phyloP scores from a whole-genome alignment of 805 yeast species.

The Cyberlindnera nakhonratchasimensis region DNA sequence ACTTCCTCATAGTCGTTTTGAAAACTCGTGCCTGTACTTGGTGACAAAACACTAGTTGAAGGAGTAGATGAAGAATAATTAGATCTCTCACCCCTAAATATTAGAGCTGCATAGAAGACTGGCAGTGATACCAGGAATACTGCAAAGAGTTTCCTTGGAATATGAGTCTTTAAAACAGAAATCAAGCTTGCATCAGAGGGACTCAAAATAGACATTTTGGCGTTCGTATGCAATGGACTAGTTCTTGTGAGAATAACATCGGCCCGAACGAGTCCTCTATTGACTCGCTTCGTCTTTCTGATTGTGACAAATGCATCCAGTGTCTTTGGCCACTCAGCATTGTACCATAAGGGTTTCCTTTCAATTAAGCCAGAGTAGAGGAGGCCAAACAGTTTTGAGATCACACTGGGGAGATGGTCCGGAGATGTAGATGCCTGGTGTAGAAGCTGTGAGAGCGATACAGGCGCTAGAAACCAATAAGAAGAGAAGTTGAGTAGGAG shows the following conservation, averaged over 20 bases:
- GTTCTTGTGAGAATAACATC: constrained; percentile 9
- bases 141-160: constrained; percentile 14
- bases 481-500: not conserved
- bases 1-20: constrained; percentile 4
- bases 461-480: constrained; percentile 20
- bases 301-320: constrained; percentile 7
- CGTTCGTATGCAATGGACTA: constrained; percentile 14
- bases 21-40: constrained; percentile 3
- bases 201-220: constrained; percentile 13
- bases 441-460: constrained; percentile 17
- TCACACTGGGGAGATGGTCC: constrained; percentile 12
- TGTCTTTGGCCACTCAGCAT: constrained; percentile 14
- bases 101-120: constrained; percentile 4
- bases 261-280: constrained; percentile 16
- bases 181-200: constrained; percentile 17
- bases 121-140: constrained; percentile 11
- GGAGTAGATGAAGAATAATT: not conserved
- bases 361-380: constrained; percentile 18
- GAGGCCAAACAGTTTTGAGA: constrained; percentile 4
- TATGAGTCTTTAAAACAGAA: constrained; percentile 2
- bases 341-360: constrained; percentile 14
- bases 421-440: constrained; percentile 18
- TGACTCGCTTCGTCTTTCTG: constrained; percentile 5
- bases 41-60: constrained; percentile 2
- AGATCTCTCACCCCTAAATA: not conserved